Base-by-base conservation (phyloP, 1,139 yeast species). In the Chernovozyma aurita region DNA sequence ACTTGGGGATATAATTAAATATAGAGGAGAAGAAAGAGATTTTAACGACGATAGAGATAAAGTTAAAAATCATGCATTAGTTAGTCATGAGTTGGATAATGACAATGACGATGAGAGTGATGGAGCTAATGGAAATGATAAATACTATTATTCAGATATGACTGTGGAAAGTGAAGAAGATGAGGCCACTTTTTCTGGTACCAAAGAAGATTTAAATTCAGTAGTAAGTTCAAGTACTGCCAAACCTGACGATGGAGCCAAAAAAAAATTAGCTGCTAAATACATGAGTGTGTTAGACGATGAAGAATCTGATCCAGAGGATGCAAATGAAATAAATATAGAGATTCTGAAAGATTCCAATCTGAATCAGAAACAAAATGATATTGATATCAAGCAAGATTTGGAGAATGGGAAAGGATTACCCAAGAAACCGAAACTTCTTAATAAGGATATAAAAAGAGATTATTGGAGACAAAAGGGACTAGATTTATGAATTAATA, bases 1-100 rank as follows among this genome's bases (percentile, higher is more conserved):
- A 16, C 58, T 87, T 37, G 95, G 95, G 3, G 85, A 84, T 47
- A 84, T 87, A 14, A 84, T 87, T 42, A 80, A 78, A 50, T 82
- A 78, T 53, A 76, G 73, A 42, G 95, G 95, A 3, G 78, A 78
- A 42, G 78, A 73, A 47, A 70, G 96, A 58, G 90, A 85, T 53
- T 86, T 86, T 55, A 76, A 75, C 36, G 95, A 86, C 56, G 95
- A 85, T 36, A 70, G 95, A 53, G 65, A 63, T 31, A 62, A 73
- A 42, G 86, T 84, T 2, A 59, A 62, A 8, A 85, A 85, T 53
- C 75, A 76, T 40, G 90, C 92, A 1, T 58, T 70, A 42, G 55
- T 70, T 1, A 46, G 47, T 18, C 64, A 63, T 35, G 52, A 48
- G 18, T 54, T 46, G 2, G 50, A 50, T 16, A n/a, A n/a, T n/a